Base-by-base conservation (phyloP, 768 basidiomycete genomes). In the Gyrodon lividus region DNA sequence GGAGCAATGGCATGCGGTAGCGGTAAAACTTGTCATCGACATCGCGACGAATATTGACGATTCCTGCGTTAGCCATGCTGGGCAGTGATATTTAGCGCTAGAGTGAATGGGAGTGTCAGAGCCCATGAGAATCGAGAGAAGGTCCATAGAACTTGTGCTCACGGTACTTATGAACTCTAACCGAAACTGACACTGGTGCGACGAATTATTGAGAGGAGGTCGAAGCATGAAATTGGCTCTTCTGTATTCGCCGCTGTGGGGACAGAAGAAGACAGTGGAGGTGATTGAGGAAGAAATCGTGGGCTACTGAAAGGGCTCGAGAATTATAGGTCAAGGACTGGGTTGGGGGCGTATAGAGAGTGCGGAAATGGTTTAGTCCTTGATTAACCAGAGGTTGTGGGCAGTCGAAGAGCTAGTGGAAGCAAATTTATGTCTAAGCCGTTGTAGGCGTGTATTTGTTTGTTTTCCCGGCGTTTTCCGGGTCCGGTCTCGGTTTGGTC, bases 21-120 rank as follows among this genome's bases (percentile, higher is more conserved):
- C 92, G 92, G 71, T 95, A 95, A 70, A 94, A 95, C 72, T 92
- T 92, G 79, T 96, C 92, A 74, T 93, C 90, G 77, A 95, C 91
- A 75, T 95, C 92, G 63, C 92, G 89, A 73, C 92, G 89, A 67
- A 95, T 89, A 77, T 95, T 95, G 50, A 95, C 92, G 68, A 86
- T 77, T 72, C 83, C 84, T 70, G 83, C 70, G 58, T 60, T 78
- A 75, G 92, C 89, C 91, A 93, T 95, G 69, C 66, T 92, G 87
- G 82, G 79, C 75, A 71, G 56, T 60, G 26, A 50, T 52, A 59
- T 78, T 87, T 74, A 89, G 63, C 81, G 85, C 87, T 89, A 56
- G 5, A 38, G 43, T 6, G 30, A 14, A 43, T 3, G 13, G 13
- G 7, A 39, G n/a, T 45, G 39, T 62, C 6, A 54, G 19, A 14